Percentiles rank a stretch among this genome's conserved stretches.
These are phyloP conservation scores for Tagetes erecta DNA, from an alignment of 129 eudicot genomes.

Conservation along the genomic window DNA sequence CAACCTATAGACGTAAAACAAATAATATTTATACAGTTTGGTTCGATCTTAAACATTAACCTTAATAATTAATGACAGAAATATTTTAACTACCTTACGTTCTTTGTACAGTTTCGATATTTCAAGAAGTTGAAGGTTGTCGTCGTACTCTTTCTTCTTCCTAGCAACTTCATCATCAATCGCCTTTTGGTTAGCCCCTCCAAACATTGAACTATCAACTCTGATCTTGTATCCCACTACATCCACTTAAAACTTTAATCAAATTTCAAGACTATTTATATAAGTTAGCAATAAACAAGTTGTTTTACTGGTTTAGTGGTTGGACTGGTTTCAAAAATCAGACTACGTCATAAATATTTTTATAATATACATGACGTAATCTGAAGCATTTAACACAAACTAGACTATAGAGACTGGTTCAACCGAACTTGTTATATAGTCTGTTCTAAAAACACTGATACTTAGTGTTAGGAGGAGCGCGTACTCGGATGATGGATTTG, in stretches of 20 bases:
- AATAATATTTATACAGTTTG: not conserved
- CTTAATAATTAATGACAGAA: not conserved
- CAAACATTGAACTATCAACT: slow-evolving; percentile 45
- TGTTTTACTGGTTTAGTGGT: too few species aligned
- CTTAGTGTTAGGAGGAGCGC: not conserved
- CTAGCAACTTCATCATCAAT: slow-evolving; percentile 35
- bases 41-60: not conserved
- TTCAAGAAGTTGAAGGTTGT: slow-evolving; percentile 35
- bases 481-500: slow-evolving; percentile 40
- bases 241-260: not conserved
- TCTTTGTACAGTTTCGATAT: slow-evolving; percentile 37
- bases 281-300: too few species aligned
- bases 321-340: too few species aligned
- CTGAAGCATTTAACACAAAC: too few species aligned
- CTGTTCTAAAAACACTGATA: too few species aligned
- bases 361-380: too few species aligned
- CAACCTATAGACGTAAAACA: slow-evolving; percentile 28
- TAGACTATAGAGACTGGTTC: too few species aligned
- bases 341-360: too few species aligned
- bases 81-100: slow-evolving; percentile 31
- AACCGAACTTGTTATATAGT: too few species aligned
- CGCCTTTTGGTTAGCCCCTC: slow-evolving; percentile 40
- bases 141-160: slow-evolving; percentile 42
- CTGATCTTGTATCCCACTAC: slow-evolving; percentile 52
- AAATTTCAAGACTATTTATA: not conserved